A percentile compares a stretch with the other conserved stretches of the same genome.
These are phyloP conservation scores for Guillardia theta DNA, from an alignment of 78 protist genomes.

Conservation along the genomic window DNA sequence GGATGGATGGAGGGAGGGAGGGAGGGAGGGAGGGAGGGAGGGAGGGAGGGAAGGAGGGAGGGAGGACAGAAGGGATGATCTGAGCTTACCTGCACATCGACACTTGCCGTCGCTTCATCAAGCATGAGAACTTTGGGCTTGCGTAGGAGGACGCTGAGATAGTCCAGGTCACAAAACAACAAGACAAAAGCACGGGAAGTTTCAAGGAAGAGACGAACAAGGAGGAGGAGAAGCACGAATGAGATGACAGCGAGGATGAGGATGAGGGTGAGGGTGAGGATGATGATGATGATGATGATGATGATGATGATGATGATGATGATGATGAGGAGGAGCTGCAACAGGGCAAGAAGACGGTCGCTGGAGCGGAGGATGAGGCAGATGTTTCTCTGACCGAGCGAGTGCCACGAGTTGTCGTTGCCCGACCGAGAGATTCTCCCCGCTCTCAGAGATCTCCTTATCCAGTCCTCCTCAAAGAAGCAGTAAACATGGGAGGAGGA, in stretches of 20 bases:
- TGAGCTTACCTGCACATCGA: no score
- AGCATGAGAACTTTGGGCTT: constrained; percentile 47
- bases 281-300: no score
- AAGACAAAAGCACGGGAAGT: neutral
- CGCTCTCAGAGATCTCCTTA: neutral
- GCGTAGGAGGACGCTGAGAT: constrained; percentile 31
- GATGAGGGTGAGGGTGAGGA: no score
- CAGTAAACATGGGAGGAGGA: neutral
- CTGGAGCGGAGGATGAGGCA: neutral
- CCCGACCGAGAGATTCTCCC: constrained; percentile 76
- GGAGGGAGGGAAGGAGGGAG: no score
- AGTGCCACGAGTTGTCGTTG: constrained; percentile 89
- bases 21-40: no score
- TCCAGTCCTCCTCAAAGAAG: neutral
- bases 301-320: no score
- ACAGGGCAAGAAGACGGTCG: neutral
- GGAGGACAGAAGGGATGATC: no score
- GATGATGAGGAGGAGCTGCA: no score
- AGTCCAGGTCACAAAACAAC: neutral
- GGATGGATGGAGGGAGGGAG: no score
- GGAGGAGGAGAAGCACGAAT: neutral
- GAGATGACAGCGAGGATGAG: no score
- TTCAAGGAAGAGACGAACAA: neutral
- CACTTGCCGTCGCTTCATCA: constrained; percentile 95
- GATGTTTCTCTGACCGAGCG: no score